Evolutionary conservation across 2,329 filamentous ascomycete genomes (phyloP), one percentile per base, ranked within the genome.

Genomic region (Dichotomopilus funicola): DNA sequence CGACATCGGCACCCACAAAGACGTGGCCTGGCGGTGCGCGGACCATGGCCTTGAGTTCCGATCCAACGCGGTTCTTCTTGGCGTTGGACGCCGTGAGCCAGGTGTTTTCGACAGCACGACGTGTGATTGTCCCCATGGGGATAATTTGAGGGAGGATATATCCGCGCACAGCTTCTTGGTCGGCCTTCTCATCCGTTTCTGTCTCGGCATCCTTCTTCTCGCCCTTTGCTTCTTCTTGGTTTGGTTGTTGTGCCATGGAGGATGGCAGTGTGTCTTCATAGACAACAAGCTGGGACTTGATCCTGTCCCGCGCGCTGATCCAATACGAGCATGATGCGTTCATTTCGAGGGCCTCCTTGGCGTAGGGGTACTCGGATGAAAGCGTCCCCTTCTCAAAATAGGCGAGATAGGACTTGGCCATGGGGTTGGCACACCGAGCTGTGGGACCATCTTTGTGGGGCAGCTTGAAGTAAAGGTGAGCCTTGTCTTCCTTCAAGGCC

Each of bases 321-420:
- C 95, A 99, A 71, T 99, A 99, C 0, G 92, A 97, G 68, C 95
- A 99, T 0, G 91, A 96, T 0, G 94, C 91, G 64, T 99, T 99
- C 94, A 99, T 99, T 64, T 97, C 88, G 44, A 99, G 75, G 0
- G 95, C 94, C 69, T 96, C 91, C 67, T 95, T 97, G 0, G 94
- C 94, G 65, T 96, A 92, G 0, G 84, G 70, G 65, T 87, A 97
- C 69, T 96, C 87, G 0, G 92, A 97, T 0, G 89, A 89, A 3
- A 99, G 75, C 0, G 81, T 89, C 0, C 91, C 92, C 38, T 88
- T 88, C 65, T 99, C 94, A 65, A 99, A 97, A 68, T 95, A 96
- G 51, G 84, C 71, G 55, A 96, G 75, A 64, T 97, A 99, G 9
- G 88, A 82, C 71, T 99, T 99, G 6, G 94, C 91, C 68, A 99